Base-by-base conservation (phyloP, 2,329 filamentous ascomycete genomes). In the Colletotrichum tamarilloi region DNA sequence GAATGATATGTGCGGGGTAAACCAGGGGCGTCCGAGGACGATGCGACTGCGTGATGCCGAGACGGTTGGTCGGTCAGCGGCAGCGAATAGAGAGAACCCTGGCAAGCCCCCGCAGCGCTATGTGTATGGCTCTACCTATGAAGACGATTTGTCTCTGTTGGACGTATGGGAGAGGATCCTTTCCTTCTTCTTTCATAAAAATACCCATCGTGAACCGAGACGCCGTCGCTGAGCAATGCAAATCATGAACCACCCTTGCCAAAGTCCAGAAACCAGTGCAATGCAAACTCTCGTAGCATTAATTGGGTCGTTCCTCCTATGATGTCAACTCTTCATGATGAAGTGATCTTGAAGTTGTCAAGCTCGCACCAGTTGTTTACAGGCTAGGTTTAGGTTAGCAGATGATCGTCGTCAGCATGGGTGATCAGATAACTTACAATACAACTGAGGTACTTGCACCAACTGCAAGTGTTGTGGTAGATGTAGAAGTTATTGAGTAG, bases 371-470 rank as follows among this genome's bases (percentile, higher is more conserved):
- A 94, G 77, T 91, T 86, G 75, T 88, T 93, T 67, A 94, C 86
- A 72, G 90, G 88, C 90, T 92, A 67, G 52, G 42, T 16, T 12
- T n/a, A 14, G 11, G 60, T 38, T 22, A 58, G 57, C 46, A 63
- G 24, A 53, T 19, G 24, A 16, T n/a, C n/a, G n/a, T n/a, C n/a
- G n/a, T 6, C 1, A 8, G 9, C 6, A 14, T 19, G 42, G 11
- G 28, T 14, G 19, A 12, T 8, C 19, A 16, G 24, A 55, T 59
- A 71, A 92, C 94, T 90, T 86, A 97, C 94, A 84, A 99, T 84
- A 80, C 97, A 99, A 81, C 93, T 97, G 77, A 99, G 84, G 79
- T 97, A 97, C 86, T 97, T 97, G 87, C 97, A 99, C 97, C 97
- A 99, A 12, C 84, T 87, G 82, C 97, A 99, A 35, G 89, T 92